Evolutionary conservation across 345 rosid species (phyloP).

Genomic region (Odontarrhena argentea): DNA sequence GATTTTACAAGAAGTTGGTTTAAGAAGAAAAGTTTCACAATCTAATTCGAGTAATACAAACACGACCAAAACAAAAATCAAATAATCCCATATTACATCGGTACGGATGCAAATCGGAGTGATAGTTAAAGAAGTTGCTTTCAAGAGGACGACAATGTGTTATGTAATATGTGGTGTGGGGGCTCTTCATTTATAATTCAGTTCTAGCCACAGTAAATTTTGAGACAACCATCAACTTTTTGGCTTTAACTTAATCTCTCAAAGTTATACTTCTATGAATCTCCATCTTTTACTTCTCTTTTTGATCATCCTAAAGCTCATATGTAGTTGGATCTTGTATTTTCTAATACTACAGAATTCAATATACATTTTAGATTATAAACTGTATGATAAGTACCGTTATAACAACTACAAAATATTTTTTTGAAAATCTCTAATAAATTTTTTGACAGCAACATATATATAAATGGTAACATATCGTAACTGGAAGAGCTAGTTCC

Average conservation of each 20-base stretch:
- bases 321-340: neutral
- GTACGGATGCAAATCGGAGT: conserved; percentile 26
- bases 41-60: neutral
- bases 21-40: neutral
- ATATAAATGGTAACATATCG: neutral
- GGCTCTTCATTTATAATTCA: conserved; percentile 24
- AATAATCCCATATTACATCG: neutral
- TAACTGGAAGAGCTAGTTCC: no score
- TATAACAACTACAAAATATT: neutral
- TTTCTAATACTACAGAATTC: neutral
- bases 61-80: neutral
- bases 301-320: neutral
- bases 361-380: neutral
- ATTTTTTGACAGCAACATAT: conserved; percentile 13
- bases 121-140: conserved; percentile 28
- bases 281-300: neutral
- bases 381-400: conserved; percentile 2
- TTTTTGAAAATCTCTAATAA: no score
- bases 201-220: neutral
- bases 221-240: conserved; percentile 4
- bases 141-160: conserved; percentile 7
- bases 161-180: conserved; percentile 9
- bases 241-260: conserved; percentile 6
- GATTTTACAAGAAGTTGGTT: neutral
- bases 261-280: neutral